phyloP scores from a whole-genome alignment of 352 stramenopile species.

The Phytophthora sojae region DNA sequence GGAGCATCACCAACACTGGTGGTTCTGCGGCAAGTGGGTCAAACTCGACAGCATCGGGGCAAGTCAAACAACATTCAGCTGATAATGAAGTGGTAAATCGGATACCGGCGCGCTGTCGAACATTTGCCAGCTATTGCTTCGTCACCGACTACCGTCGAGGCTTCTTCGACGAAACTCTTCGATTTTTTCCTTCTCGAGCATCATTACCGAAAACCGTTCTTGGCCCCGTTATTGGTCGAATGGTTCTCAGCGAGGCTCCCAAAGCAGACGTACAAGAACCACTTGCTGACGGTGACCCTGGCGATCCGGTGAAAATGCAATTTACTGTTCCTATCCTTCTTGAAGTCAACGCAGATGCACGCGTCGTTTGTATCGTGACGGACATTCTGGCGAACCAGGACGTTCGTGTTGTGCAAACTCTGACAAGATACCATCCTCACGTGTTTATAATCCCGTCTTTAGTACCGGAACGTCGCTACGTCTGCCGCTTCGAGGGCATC shows the following conservation, averaged over 20 bases:
- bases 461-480: conserved; percentile 61
- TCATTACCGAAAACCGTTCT: conserved; percentile 49
- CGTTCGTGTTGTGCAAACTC: conserved; percentile 39
- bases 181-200: conserved; percentile 56
- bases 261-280: background rate
- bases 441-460: conserved; percentile 62
- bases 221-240: conserved; percentile 66
- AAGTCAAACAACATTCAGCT: background rate
- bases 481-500: conserved; percentile 80
- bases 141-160: conserved; percentile 64
- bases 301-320: conserved; percentile 17
- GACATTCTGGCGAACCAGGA: conserved; percentile 72
- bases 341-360: conserved; percentile 63
- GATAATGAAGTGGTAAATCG: background rate
- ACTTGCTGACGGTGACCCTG: conserved; percentile 16
- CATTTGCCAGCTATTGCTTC: conserved; percentile 64
- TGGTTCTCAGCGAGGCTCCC: conserved; percentile 31
- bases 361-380: conserved; percentile 64
- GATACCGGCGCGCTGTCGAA: conserved; percentile 23
- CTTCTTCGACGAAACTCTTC: conserved; percentile 58
- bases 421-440: conserved; percentile 43
- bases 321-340: conserved; percentile 65
- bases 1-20: conserved; percentile 36
- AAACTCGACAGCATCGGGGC: background rate
- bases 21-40: background rate